phyloP scores from a whole-genome alignment of 1,284 basidiomycete genomes.

The Hymenochaete sp. region DNA sequence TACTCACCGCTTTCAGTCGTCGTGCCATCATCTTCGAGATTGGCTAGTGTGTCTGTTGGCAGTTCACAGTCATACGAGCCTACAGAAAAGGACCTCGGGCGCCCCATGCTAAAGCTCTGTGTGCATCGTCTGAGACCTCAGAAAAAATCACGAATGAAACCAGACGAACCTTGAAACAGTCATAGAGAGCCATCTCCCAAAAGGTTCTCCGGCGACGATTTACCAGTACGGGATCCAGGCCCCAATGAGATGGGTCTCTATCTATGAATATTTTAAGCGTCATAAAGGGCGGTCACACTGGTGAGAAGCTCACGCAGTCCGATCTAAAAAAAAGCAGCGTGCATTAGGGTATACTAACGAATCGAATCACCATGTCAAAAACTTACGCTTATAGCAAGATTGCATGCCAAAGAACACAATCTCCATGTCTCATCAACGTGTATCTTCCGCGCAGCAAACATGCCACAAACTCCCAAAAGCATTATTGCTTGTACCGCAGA shows the following conservation, averaged over 20 bases:
- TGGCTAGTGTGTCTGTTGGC: slow-evolving; percentile 9
- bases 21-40: slow-evolving; percentile 10
- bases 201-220: slow-evolving; percentile 12
- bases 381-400: slow-evolving; percentile 24
- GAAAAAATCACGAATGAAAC: neutral
- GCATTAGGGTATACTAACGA: neutral
- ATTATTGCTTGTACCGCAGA: slow-evolving; percentile 10
- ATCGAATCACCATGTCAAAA: neutral
- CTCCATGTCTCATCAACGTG: slow-evolving; percentile 21
- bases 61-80: slow-evolving; percentile 14
- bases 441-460: slow-evolving; percentile 3
- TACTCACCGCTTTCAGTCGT: slow-evolving; percentile 7
- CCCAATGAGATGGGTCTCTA: slow-evolving; percentile 13
- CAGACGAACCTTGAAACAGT: slow-evolving; percentile 9
- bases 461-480: slow-evolving; percentile 9
- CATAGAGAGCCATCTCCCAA: slow-evolving; percentile 10
- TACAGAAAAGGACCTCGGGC: slow-evolving; percentile 8
- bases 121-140: neutral
- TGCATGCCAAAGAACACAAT: slow-evolving; percentile 21
- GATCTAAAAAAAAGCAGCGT: slow-evolving; percentile 4
- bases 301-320: slow-evolving; percentile 11
- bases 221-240: slow-evolving; percentile 1
- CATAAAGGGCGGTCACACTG: neutral
- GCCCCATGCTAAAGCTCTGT: slow-evolving; percentile 12
- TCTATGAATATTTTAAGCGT: slow-evolving; percentile 1